phyloP scores from a whole-genome alignment of 2,329 filamentous ascomycete species.

The Hypoxylon sp. region DNA sequence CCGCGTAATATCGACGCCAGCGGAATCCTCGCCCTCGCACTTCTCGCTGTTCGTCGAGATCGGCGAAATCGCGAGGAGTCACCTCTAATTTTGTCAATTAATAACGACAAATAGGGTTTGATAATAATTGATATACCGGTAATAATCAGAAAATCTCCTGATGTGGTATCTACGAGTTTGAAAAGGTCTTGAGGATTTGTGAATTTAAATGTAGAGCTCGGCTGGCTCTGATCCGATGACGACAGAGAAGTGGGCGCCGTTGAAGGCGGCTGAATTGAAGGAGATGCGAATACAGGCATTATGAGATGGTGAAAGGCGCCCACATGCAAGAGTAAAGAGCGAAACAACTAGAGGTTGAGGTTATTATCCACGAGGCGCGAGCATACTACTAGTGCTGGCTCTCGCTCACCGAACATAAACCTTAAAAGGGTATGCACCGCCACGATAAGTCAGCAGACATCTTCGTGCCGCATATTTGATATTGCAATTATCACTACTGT shows the following conservation, averaged over 20 bases:
- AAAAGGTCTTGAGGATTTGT: conserved; percentile 12
- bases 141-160: conserved; percentile 13
- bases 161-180: conserved; percentile 4
- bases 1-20: conserved; percentile 11
- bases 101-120: background rate
- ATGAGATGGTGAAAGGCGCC: background rate
- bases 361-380: too few relatives aligned
- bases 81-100: conserved; percentile 5
- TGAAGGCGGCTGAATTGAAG: too few relatives aligned
- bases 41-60: conserved; percentile 11
- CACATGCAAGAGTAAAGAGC: conserved; percentile 1
- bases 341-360: conserved; percentile 1
- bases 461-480: background rate
- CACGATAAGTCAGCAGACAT: conserved; percentile 1
- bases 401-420: background rate
- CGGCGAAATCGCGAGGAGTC: conserved; percentile 9
- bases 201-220: background rate
- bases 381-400: background rate
- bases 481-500: too few relatives aligned
- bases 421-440: background rate
- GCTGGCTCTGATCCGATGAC: background rate
- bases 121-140: conserved; percentile 6
- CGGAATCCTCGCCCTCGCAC: conserved; percentile 2
- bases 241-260: conserved; percentile 2
- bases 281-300: background rate